Evolutionary conservation across 1,139 yeast genomes (phyloP).

Genomic region (Maudiozyma humilis): DNA sequence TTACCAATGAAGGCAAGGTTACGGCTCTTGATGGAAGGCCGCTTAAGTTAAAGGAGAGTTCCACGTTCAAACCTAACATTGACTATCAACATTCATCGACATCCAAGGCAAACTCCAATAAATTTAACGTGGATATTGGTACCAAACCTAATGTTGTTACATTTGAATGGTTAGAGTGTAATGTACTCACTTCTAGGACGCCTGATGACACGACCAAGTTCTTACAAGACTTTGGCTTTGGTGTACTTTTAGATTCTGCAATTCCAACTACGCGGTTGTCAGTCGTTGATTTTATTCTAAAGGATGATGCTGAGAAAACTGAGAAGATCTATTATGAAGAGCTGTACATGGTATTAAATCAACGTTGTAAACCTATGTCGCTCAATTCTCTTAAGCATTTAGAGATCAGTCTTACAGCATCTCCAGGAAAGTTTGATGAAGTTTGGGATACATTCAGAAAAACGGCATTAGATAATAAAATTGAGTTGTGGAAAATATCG

Average conservation of each 20-base stretch:
- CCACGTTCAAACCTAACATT: neutral
- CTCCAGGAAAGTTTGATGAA: neutral
- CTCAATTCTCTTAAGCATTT: neutral
- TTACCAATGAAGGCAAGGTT: conserved; percentile 24
- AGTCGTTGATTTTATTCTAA: neutral
- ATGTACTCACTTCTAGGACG: too few relatives aligned
- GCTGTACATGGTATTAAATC: neutral
- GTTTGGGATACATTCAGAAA: neutral
- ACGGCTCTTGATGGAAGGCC: conserved; percentile 17
- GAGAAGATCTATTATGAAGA: neutral
- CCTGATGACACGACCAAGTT: too few relatives aligned
- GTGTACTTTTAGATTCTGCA: too few relatives aligned
- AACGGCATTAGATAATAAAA: neutral
- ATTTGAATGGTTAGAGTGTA: neutral
- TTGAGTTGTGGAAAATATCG: neutral
- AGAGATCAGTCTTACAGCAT: neutral
- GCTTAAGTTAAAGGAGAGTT: conserved; percentile 15
- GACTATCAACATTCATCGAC: neutral
- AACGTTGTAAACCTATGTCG: neutral
- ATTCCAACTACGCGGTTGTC: too few relatives aligned
- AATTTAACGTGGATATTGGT: conserved; percentile 18
- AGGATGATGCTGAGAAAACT: neutral
- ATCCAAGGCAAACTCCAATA: neutral
- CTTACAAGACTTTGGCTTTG: too few relatives aligned
- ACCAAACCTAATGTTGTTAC: conserved; percentile 19